Evolutionary conservation across 352 stramenopile genomes (phyloP), one percentile per base, ranked within the genome.

Genomic region (Pythium coloratum): DNA sequence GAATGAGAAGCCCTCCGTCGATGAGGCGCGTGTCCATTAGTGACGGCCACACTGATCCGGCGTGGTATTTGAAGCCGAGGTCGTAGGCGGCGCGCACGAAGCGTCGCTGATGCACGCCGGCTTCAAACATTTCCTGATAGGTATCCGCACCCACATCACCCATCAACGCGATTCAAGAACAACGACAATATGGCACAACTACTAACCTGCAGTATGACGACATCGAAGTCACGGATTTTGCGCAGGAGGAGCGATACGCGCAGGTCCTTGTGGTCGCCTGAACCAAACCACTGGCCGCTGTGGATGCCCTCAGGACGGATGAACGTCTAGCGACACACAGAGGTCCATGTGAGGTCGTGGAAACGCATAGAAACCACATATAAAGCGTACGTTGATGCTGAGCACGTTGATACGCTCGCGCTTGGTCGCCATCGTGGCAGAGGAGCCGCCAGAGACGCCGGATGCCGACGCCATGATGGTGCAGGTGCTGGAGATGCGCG

Each of bases 241-340:
- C 77, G 80, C 26, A 91, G 77, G 51, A 94, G 66, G 36, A 91
- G 76, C 47, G 80, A 69, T 33, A 87, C 64, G 14, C 86, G 80
- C 42, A 92, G 69, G 59, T 94, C 81, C 64, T 94, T 94, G 62
- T 84, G 72, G 70, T 94, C 86, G n/a, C 86, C 84, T 8, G 62
- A 53, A 47, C 78, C 68, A 58, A 93, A 88, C 84, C 84, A 93
- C 36, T 77, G 67, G 38, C 84, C 79, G 58, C 84, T 90, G 76
- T 92, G 82, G 66, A 94, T 92, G 38, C 81, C 80, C 56, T 90
- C 82, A 7, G 86, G 86, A 1, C 86, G 82, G 33, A 84, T 78
- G 46, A 94, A 92, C 63, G 91, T 89, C 80, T 94, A 69, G 57
- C n/a, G 12, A 33, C 9, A 30, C 26, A 56, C 26, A 30, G 14